A percentile compares a stretch with the other conserved stretches of the same genome.
Evolutionary conservation across 352 stramenopile species (phyloP).

Genomic region (Phytopythium vexans): DNA sequence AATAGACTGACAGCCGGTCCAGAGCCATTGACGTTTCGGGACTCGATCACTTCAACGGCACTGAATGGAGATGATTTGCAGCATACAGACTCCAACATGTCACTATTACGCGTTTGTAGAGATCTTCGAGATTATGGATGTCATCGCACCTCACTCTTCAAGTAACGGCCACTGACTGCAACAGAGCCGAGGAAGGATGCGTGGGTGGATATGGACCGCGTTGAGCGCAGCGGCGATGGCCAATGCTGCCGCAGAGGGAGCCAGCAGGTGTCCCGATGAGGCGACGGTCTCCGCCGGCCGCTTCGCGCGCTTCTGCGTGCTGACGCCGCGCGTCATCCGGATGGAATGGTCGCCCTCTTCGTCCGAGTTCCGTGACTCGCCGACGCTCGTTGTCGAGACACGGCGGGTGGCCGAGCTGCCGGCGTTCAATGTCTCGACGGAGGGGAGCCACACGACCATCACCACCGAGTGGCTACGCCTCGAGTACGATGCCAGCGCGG

Average conservation of each 20-base stretch:
- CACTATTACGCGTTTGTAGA: no score
- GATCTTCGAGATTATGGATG: no score
- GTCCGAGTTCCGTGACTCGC: slow-evolving; percentile 15
- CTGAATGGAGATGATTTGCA: no score
- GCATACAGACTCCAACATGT: no score
- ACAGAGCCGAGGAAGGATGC: no score
- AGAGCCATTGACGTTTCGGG: no score
- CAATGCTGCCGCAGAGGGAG: no score
- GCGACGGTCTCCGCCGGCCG: slow-evolving; percentile 15
- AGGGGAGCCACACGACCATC: slow-evolving; percentile 15
- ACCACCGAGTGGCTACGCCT: slow-evolving; percentile 12
- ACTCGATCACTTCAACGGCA: no score
- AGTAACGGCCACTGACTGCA: no score
- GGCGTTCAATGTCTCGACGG: slow-evolving; percentile 8
- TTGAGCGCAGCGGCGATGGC: background rate
- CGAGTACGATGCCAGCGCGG: slow-evolving; percentile 15
- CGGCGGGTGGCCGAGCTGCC: slow-evolving; percentile 14
- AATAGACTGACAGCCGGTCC: no score
- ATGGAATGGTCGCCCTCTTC: slow-evolving; percentile 20
- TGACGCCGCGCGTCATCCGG: slow-evolving; percentile 28
- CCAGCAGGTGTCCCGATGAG: slow-evolving; percentile 9
- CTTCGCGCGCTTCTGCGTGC: slow-evolving; percentile 30
- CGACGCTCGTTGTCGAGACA: slow-evolving; percentile 20
- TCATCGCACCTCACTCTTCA: no score
- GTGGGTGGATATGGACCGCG: background rate